Conservation (phyloP, 768 basidiomycete genomes). For the Suillus cothurnatus region DNA sequence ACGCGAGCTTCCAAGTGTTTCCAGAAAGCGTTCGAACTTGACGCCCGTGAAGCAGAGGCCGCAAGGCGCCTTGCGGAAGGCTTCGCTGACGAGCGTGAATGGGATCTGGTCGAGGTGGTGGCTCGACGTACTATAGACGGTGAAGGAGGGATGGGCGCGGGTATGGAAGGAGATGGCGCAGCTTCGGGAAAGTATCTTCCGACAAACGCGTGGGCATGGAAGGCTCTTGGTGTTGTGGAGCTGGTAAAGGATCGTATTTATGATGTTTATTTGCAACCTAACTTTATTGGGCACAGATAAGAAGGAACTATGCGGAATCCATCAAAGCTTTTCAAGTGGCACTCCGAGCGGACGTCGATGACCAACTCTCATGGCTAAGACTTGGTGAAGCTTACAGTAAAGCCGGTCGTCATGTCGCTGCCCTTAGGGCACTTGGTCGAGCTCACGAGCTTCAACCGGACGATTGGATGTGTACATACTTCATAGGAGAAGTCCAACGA, state of each 20-base stretch:
- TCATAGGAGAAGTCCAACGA: slow-evolving; percentile 83
- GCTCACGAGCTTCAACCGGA: slow-evolving; percentile 72
- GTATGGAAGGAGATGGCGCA: slow-evolving; percentile 43
- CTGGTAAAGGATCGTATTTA: slow-evolving; percentile 54
- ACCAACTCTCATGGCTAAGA: slow-evolving; percentile 84
- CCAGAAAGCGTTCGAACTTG: slow-evolving; percentile 97
- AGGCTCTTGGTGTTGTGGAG: slow-evolving; percentile 90
- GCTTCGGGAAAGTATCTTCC: slow-evolving; percentile 59
- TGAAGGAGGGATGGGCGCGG: slow-evolving; percentile 78
- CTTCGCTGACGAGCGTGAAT: slow-evolving; percentile 91
- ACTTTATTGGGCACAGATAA: slow-evolving; percentile 48
- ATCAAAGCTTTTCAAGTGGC: slow-evolving; percentile 88
- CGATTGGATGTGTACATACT: slow-evolving; percentile 83
- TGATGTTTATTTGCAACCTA: slow-evolving; percentile 6
- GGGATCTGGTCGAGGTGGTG: slow-evolving; percentile 96
- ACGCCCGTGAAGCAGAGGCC: slow-evolving; percentile 84
- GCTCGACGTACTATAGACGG: slow-evolving; percentile 91
- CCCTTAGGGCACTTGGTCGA: slow-evolving; percentile 80
- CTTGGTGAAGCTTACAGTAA: slow-evolving; percentile 91
- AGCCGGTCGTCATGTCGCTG: slow-evolving; percentile 87
- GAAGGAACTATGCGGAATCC: slow-evolving; percentile 68
- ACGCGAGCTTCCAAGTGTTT: slow-evolving; percentile 92
- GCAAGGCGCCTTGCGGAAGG: slow-evolving; percentile 83
- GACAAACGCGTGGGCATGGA: slow-evolving; percentile 97
- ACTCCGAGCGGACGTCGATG: slow-evolving; percentile 74